Evolutionary conservation across 164 flowering plant species (phyloP), one percentile per base, ranked within the genome.

Genomic region (Vitis labrusca): DNA sequence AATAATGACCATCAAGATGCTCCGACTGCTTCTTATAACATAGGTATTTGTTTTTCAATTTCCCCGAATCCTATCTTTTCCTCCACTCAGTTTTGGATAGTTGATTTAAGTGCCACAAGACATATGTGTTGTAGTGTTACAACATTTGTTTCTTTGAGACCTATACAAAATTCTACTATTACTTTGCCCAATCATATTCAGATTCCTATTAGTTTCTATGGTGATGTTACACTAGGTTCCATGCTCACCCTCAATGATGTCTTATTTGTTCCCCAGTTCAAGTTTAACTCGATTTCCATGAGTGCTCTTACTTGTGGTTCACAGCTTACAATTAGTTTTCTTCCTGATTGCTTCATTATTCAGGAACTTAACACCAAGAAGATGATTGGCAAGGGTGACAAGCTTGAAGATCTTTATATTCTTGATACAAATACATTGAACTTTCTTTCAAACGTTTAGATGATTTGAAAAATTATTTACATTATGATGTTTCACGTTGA

Each of bases 341-440:
- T 51, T 27, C 48, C 44, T 52, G 44, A 51, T 27, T 51, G 5
- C 47, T 51, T 65, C 30, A 10, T 51, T 12, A 65, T 65, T 15
- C 19, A 65, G 50, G 59, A 65, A 9, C 19, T 30, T 3, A 10
- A 5, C 44, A 65, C 48, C 67, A 12, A 65, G 67, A 51, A 37
- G 58, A 5, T 52, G 58, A 64, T 50, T 64, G 53, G 54, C 14
- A 64, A 54, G 54, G 66, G 66, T 64, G 54, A 64, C 2, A 19
- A 50, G 11, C 30, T 50, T 7, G 19, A 50, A 50, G 37, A 30
- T n/a, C 14, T 64, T 0, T 64, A 2, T 19, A 9, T 64, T n/a
- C 55, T 64, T 16, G 2, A 64, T 59, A 13, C 27, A 17, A 13
- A 59, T 8, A 0, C 1, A 19, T 59, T 59, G 61, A 27, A 59